Evolutionary conservation across 805 yeast species (phyloP).

Genomic region (Lachancea cidri): DNA sequence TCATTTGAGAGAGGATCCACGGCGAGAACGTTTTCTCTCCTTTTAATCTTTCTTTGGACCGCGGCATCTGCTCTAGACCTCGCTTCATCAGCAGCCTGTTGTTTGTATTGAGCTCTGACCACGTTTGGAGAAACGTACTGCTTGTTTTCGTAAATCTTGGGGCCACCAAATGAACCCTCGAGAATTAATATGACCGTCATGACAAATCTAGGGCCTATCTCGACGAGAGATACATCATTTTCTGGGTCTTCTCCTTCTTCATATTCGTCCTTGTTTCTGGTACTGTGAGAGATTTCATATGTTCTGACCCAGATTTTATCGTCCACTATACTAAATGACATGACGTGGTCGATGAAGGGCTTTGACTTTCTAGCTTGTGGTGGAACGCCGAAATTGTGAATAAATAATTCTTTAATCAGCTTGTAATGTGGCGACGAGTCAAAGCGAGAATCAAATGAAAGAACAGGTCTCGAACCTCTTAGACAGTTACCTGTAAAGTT

Average conservation of each 20-base stretch:
- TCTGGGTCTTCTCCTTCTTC: constrained; percentile 39
- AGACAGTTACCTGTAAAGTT: constrained; percentile 95
- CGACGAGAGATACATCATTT: constrained; percentile 74
- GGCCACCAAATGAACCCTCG: constrained; percentile 97
- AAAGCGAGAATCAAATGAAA: constrained; percentile 82
- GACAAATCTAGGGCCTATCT: constrained; percentile 95
- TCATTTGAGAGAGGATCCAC: constrained; percentile 82
- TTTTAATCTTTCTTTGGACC: constrained; percentile 64
- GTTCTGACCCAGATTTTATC: constrained; percentile 93
- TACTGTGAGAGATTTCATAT: constrained; percentile 74
- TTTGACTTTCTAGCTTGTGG: constrained; percentile 87
- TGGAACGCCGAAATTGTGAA: constrained; percentile 90
- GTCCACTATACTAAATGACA: constrained; percentile 89
- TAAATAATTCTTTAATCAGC: constrained; percentile 77
- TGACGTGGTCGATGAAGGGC: constrained; percentile 93
- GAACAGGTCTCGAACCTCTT: constrained; percentile 89
- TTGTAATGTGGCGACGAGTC: constrained; percentile 61
- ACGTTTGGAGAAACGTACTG: constrained; percentile 95
- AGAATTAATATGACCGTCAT: constrained; percentile 84
- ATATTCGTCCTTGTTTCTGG: constrained; percentile 47
- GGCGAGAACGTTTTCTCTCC: constrained; percentile 66
- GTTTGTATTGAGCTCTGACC: constrained; percentile 82
- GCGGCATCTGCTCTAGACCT: constrained; percentile 75
- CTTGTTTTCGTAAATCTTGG: constrained; percentile 94
- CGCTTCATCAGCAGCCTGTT: constrained; percentile 76